phyloP scores from a whole-genome alignment of 768 basidiomycete genomes.

The Leucocoprinus leucothites region DNA sequence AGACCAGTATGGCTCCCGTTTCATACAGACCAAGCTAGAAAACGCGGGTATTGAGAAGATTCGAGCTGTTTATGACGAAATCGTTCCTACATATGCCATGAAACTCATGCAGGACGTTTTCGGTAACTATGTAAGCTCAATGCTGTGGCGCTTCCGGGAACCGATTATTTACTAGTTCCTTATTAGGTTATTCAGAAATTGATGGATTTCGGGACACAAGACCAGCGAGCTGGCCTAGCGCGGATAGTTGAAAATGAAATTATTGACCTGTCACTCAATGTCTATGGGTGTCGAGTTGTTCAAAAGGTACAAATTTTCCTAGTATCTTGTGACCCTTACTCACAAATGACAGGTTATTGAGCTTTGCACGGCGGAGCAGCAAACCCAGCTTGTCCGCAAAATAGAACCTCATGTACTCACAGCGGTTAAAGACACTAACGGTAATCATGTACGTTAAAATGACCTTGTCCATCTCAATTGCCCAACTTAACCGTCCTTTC shows the following conservation, averaged over 20 bases:
- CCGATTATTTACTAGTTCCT: not conserved
- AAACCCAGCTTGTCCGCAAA: slow-evolving; percentile 70
- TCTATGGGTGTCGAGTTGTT: slow-evolving; percentile 96
- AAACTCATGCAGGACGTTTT: slow-evolving; percentile 89
- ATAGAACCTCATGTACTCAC: slow-evolving; percentile 76
- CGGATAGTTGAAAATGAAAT: slow-evolving; percentile 77
- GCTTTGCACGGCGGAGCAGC: slow-evolving; percentile 73
- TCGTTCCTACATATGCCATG: slow-evolving; percentile 71
- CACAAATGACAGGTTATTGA: slow-evolving; percentile 67
- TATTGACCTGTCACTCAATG: slow-evolving; percentile 75
- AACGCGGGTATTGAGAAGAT: slow-evolving; percentile 27
- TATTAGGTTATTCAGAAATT: slow-evolving; percentile 11
- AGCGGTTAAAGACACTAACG: slow-evolving; percentile 89
- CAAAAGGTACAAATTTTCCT: slow-evolving; percentile 64
- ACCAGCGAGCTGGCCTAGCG: slow-evolving; percentile 70
- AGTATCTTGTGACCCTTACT: not conserved
- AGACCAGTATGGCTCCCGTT: slow-evolving; percentile 97
- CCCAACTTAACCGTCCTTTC: slow-evolving; percentile 8
- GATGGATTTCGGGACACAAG: slow-evolving; percentile 15
- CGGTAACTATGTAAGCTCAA: slow-evolving; percentile 82
- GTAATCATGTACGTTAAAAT: slow-evolving; percentile 74
- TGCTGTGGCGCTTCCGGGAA: slow-evolving; percentile 9
- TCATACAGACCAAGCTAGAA: slow-evolving; percentile 89
- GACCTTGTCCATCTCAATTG: not conserved
- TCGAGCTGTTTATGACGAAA: slow-evolving; percentile 82